These are phyloP conservation scores for Ajuga chamaepitys DNA, from an alignment of 257 asterid species.

Conservation along the genomic window DNA sequence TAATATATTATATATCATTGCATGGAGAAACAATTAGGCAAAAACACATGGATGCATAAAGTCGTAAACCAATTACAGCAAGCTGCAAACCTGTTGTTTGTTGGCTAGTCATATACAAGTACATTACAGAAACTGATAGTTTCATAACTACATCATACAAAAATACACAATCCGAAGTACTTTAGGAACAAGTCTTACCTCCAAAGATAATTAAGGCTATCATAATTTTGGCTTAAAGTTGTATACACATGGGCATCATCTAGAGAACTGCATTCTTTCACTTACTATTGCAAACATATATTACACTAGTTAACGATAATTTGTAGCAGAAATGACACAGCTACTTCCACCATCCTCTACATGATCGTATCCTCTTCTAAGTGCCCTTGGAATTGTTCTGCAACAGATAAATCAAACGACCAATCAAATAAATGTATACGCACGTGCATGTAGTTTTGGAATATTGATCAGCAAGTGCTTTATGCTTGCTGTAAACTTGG, in stretches of 20 bases:
- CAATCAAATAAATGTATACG: conserved; percentile 1
- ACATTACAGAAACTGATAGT: no score
- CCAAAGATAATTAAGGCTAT: neutral
- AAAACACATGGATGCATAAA: no score
- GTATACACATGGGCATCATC: neutral
- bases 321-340: neutral
- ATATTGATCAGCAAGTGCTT: no score
- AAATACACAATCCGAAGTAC: no score
- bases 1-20: no score
- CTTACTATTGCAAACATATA: neutral
- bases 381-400: conserved; percentile 41
- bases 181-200: neutral
- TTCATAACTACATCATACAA: no score
- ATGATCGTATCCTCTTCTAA: conserved; percentile 6
- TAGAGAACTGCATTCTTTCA: neutral
- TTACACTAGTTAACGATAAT: neutral
- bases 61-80: no score
- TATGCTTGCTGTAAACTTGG: no score
- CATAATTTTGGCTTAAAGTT: neutral
- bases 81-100: no score
- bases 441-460: neutral
- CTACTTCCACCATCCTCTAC: neutral
- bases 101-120: no score
- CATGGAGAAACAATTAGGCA: no score
- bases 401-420: conserved; percentile 11